These are phyloP conservation scores for Henckelia pumila DNA, from an alignment of 257 asterid species.

Conservation along the genomic window DNA sequence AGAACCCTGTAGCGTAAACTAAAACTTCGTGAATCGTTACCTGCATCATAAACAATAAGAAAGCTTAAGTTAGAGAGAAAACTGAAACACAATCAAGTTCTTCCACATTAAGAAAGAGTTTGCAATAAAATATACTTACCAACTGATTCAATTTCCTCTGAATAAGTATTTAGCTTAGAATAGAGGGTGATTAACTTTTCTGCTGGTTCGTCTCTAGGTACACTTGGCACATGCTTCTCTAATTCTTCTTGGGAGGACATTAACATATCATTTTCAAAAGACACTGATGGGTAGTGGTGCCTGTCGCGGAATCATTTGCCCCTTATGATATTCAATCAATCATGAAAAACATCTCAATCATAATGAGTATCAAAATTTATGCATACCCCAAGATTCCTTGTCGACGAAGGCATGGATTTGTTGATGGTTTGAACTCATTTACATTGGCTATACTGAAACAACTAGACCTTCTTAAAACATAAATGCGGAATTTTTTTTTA, in stretches of 20 bases:
- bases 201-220: conserved; percentile 34
- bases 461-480: too few relatives aligned
- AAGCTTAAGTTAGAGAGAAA: too few relatives aligned
- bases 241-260: conserved; percentile 44
- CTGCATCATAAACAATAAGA: too few relatives aligned
- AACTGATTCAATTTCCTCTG: conserved; percentile 43
- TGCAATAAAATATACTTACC: conserved; percentile 45
- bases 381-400: conserved; percentile 74
- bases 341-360: conserved; percentile 23
- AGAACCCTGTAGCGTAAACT: too few relatives aligned
- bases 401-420: conserved; percentile 47
- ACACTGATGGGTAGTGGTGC: conserved; percentile 46
- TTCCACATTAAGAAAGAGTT: too few relatives aligned
- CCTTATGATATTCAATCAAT: conserved; percentile 14
- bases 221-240: conserved; percentile 33
- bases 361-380: conserved; percentile 12
- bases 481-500: too few relatives aligned
- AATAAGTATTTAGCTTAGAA: conserved; percentile 35
- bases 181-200: conserved; percentile 29
- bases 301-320: too few relatives aligned
- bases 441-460: conserved; percentile 30
- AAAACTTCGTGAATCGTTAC: too few relatives aligned
- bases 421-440: conserved; percentile 36
- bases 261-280: conserved; percentile 38
- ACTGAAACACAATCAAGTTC: too few relatives aligned